phyloP scores from a whole-genome alignment of 148 eudicot species.

The Agrostemma githago region DNA sequence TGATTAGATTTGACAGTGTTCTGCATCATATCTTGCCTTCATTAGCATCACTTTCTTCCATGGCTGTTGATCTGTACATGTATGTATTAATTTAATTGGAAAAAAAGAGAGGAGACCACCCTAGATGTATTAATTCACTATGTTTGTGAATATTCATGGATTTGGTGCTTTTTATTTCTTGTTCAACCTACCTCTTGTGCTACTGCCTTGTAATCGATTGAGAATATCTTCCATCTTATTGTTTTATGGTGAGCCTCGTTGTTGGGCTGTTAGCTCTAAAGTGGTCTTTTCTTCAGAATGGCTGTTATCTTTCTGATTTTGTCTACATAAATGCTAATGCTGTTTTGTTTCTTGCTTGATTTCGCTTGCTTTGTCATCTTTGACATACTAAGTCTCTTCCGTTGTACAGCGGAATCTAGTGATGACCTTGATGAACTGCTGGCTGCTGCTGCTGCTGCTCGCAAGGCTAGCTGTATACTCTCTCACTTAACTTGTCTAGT shows the following conservation, averaged over 20 bases:
- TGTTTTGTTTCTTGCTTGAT: constrained; percentile 3
- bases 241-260: not conserved
- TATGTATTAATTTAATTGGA: not conserved
- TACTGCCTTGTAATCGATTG: not conserved
- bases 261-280: constrained; percentile 1
- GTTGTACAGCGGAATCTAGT: constrained; percentile 39
- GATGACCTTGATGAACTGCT: constrained; percentile 52
- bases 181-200: not conserved
- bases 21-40: not conserved
- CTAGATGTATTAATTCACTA: not conserved
- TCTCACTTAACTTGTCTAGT: not conserved
- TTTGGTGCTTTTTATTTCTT: not conserved
- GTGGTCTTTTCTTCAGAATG: constrained; percentile 3
- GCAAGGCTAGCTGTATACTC: constrained; percentile 41
- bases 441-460: constrained; percentile 51
- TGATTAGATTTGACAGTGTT: not conserved
- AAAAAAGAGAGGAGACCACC: not conserved
- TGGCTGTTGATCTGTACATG: not conserved
- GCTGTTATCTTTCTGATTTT: constrained; percentile 1
- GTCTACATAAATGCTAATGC: not conserved
- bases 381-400: not conserved
- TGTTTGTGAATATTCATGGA: constrained; percentile 1
- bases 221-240: not conserved
- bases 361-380: not conserved
- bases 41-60: not conserved